Evolutionary conservation across 2,329 filamentous ascomycete genomes (phyloP), one percentile per base, ranked within the genome.

Genomic region (Apiospora hydei): DNA sequence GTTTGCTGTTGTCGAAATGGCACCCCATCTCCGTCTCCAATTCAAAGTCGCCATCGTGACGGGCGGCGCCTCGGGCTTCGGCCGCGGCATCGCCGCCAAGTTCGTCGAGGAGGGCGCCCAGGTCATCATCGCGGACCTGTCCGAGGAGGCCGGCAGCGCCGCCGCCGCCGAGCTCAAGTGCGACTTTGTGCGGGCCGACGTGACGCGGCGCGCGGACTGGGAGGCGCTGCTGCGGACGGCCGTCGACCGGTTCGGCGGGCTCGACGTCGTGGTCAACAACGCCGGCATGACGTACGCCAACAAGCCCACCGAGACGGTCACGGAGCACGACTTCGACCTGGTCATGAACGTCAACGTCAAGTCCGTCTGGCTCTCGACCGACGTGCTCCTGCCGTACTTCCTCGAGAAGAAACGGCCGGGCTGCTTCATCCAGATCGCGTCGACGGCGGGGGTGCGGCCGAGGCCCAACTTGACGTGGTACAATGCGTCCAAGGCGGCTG

Each of bases 261-360:
- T 92, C 47, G 89, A 92, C 74, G 83, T 89, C 24, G 83, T 91
- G 18, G 83, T 92, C 70, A 91, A 91, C 80, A 91, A 91, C 75
- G 89, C 89, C 0, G 89, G 90, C 0, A 85, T 84, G 1, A 85
- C 86, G 1, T 91, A 92, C 77, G 75, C 78, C 16, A 91, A 91
- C 77, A 91, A 91, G 83, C 86, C 90, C 0, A 92, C 91, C 0
- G 81, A 86, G 41, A 85, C 90, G 0, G 91, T 93, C 2, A 91
- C 89, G 0, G 90, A 92, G 70, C 84, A 85, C 5, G 91, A 93
- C 67, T 93, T 91, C 73, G 90, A 93, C 75, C 84, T 87, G 66
- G 88, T 91, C 49, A 91, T 93, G 79, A 86, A 87, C 70, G 90
- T 93, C 73, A 93, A 94, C 75, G 90, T 93, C 73, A 92, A 91